Percentiles rank a stretch among this genome's conserved stretches.
These are phyloP conservation scores for Cronartium quercuum DNA, from an alignment of 1,284 basidiomycete genomes.

Conservation along the genomic window DNA sequence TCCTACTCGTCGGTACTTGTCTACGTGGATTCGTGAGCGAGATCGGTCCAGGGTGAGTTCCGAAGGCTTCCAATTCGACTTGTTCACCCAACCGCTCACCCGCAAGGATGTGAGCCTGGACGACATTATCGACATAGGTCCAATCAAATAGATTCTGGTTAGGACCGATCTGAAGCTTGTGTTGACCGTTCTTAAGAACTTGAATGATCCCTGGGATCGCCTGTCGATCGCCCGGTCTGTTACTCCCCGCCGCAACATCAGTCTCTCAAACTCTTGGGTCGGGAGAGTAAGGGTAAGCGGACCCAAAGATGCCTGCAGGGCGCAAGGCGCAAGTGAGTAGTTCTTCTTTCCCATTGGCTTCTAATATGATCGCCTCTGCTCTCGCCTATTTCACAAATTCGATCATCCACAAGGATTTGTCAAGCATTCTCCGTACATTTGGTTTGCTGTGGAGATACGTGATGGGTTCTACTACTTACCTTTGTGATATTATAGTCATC, in stretches of 20 bases:
- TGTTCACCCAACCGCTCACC: slow-evolving; percentile 66
- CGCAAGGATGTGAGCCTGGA: slow-evolving; percentile 87
- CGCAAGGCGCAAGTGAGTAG: slow-evolving; percentile 82
- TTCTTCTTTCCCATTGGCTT: slow-evolving; percentile 74
- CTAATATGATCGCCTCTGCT: slow-evolving; percentile 76
- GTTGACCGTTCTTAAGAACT: slow-evolving; percentile 74
- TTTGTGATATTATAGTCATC: slow-evolving; percentile 98
- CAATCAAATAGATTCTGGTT: slow-evolving; percentile 94
- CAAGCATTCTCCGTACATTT: not conserved
- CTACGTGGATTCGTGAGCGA: slow-evolving; percentile 42
- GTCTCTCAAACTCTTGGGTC: not conserved
- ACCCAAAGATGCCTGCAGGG: slow-evolving; percentile 97
- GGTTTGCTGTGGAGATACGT: not conserved
- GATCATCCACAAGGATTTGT: not conserved
- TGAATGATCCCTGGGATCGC: slow-evolving; percentile 72
- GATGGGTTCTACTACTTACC: slow-evolving; percentile 41
- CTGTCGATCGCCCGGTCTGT: slow-evolving; percentile 83
- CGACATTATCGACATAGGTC: slow-evolving; percentile 95
- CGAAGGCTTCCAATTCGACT: slow-evolving; percentile 53
- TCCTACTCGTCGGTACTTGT: slow-evolving; percentile 42
- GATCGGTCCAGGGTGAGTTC: slow-evolving; percentile 60
- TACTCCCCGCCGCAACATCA: not conserved
- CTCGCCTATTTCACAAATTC: slow-evolving; percentile 54
- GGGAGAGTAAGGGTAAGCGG: slow-evolving; percentile 43
- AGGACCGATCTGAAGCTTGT: slow-evolving; percentile 86